Conservation (phyloP, 2,329 filamentous ascomycete species). For the Colletotrichum limetticola region DNA sequence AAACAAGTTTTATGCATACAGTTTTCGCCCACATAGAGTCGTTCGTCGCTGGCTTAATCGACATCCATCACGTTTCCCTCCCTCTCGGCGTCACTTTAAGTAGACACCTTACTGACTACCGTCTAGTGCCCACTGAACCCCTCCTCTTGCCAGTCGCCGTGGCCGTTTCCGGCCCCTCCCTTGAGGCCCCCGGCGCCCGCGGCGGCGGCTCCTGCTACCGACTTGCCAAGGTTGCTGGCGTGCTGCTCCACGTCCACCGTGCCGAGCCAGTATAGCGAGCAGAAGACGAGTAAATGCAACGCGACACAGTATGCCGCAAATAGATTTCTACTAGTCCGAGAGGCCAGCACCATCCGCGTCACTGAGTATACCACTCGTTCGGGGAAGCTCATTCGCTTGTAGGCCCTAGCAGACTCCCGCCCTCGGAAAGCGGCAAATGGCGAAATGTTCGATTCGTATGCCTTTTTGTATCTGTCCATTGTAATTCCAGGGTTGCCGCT, state of each 20-base stretch:
- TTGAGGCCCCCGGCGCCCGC: slow-evolving; percentile 46
- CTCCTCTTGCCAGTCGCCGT: slow-evolving; percentile 73
- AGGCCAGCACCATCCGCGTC: slow-evolving; percentile 90
- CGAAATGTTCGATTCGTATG: slow-evolving; percentile 95
- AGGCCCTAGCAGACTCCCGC: slow-evolving; percentile 89
- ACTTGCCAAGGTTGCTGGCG: slow-evolving; percentile 65
- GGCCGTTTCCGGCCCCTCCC: slow-evolving; percentile 44
- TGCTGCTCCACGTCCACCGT: slow-evolving; percentile 72
- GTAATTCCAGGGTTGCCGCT: slow-evolving; percentile 69
- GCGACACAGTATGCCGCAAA: slow-evolving; percentile 93
- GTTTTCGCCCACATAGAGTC: not conserved
- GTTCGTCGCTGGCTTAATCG: not conserved
- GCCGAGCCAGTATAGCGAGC: slow-evolving; percentile 87
- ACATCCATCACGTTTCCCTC: not conserved
- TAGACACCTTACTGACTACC: not conserved
- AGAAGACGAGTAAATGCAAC: slow-evolving; percentile 88
- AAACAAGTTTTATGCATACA: slow-evolving; percentile 13
- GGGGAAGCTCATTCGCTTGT: slow-evolving; percentile 91
- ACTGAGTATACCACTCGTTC: slow-evolving; percentile 92
- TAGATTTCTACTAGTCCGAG: slow-evolving; percentile 88
- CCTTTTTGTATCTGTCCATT: slow-evolving; percentile 87
- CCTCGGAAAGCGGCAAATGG: slow-evolving; percentile 96
- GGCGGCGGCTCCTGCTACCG: slow-evolving; percentile 55
- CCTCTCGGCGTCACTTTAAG: not conserved
- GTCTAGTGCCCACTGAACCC: slow-evolving; percentile 60